A percentile compares a stretch with the other conserved stretches of the same genome.
These are phyloP conservation scores for Termitomyces sp. DNA, from an alignment of 768 basidiomycete genomes.

Conservation along the genomic window DNA sequence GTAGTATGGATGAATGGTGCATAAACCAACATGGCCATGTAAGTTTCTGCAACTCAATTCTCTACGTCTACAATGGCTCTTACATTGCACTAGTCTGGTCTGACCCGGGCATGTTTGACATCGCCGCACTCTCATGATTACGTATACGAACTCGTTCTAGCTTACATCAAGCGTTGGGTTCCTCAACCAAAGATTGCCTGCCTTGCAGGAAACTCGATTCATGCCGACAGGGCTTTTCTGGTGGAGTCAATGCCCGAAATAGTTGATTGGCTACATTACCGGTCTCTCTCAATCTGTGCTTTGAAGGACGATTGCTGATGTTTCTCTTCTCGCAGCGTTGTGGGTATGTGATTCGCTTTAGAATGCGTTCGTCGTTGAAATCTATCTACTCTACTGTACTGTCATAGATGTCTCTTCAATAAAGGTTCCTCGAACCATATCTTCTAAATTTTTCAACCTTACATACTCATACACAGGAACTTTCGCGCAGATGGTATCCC, in stretches of 20 bases:
- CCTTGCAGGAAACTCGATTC: conserved; percentile 86
- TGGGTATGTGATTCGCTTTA: conserved; percentile 44
- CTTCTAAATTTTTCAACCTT: background rate
- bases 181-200: conserved; percentile 58
- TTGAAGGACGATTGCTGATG: background rate
- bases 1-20: conserved; percentile 89
- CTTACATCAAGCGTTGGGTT: conserved; percentile 84
- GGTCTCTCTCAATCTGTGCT: conserved; percentile 34
- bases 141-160: conserved; percentile 57
- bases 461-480: conserved; percentile 43
- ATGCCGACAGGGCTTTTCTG: conserved; percentile 73
- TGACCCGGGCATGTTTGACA: conserved; percentile 72
- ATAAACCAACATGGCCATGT: conserved; percentile 74
- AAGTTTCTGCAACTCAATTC: conserved; percentile 15
- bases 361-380: background rate
- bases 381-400: background rate
- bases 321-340: conserved; percentile 40
- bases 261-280: conserved; percentile 76
- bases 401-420: conserved; percentile 77
- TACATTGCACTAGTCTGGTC: conserved; percentile 55
- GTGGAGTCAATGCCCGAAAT: conserved; percentile 77
- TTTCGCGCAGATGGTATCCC: conserved; percentile 72
- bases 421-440: conserved; percentile 42
- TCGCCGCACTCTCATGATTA: conserved; percentile 60
- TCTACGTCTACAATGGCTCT: background rate